Evolutionary conservation across 1,139 yeast species (phyloP), one percentile per base, ranked within the genome.

Genomic region (Suhomyces bokatorum): DNA sequence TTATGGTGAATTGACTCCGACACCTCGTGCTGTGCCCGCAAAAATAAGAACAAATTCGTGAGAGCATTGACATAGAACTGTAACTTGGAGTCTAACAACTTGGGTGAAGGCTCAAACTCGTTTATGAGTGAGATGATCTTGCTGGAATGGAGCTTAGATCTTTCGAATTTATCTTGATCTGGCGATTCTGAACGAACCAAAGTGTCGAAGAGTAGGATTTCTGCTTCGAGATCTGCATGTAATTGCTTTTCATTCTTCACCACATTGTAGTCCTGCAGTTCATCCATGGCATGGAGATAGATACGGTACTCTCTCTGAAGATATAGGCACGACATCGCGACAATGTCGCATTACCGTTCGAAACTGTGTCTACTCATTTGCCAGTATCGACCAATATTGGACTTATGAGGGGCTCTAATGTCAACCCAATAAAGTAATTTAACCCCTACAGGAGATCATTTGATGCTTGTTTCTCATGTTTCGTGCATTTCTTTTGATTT

Each of bases 71-170:
- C 60, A 48, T 69, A 70, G 0, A 37, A 17, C 0, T 64, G 57
- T 32, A 84, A 58, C 13, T 62, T 51, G 1, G 62, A 46, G 51
- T 81, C 85, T 6, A 84, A 59, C 7, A 79, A 62, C 39, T 73
- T 73, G 0, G 89, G 87, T 40, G 70, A 72, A 3, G 77, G 70
- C 58, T 82, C 87, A 53, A 82, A 83, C 48, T 77, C 77, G 45
- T 66, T 62, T 32, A 73, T 57, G 10, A 37, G 31, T 8, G 32
- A 38, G 11, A 41, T 37, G 11, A 53, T 47, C 37, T 45, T 50
- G 24, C 32, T 36, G n/a, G 48, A 30, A 5, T 49, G 39, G 16
- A 34, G 28, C 17, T 45, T 49, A 20, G 47, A 39, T 10, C 37
- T 43, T 33, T 51, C 56, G 22, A 42, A 37, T 20, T 45, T 36